Conservation (phyloP, 768 basidiomycete species). For the Candolleomyces efflorescens region DNA sequence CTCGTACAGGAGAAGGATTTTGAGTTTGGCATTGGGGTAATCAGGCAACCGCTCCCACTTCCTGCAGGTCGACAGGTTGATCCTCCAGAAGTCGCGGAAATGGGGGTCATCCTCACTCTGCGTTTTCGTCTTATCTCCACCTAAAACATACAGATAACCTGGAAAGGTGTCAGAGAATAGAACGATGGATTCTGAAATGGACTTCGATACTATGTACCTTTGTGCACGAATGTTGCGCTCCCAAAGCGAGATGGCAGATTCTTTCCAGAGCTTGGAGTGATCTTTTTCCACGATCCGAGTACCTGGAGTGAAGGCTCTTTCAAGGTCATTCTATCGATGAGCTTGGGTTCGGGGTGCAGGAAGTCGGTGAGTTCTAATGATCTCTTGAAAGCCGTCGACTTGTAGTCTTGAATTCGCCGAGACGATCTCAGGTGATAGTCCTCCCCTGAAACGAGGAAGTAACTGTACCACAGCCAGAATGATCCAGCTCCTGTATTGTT, state of each 20-base stretch:
- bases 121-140: neutral
- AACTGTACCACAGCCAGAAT: neutral
- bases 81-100: slow-evolving; percentile 4
- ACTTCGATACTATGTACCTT: neutral
- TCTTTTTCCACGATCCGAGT: slow-evolving; percentile 6
- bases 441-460: neutral
- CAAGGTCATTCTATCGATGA: neutral
- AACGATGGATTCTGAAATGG: neutral
- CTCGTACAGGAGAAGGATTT: neutral
- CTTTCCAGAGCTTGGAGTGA: neutral
- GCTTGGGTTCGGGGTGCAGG: neutral
- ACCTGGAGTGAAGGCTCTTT: neutral
- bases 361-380: neutral
- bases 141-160: neutral
- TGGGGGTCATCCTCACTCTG: neutral
- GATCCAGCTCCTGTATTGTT: neutral
- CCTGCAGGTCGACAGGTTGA: neutral
- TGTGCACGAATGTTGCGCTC: neutral
- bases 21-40: neutral
- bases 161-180: neutral
- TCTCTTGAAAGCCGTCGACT: neutral
- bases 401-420: neutral
- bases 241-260: slow-evolving; percentile 2
- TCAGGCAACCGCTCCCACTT: slow-evolving; percentile 2
- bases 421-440: neutral